Evolutionary conservation across 2,329 filamentous ascomycete genomes (phyloP), one percentile per base, ranked within the genome.

Genomic region (Fusarium begoniae): DNA sequence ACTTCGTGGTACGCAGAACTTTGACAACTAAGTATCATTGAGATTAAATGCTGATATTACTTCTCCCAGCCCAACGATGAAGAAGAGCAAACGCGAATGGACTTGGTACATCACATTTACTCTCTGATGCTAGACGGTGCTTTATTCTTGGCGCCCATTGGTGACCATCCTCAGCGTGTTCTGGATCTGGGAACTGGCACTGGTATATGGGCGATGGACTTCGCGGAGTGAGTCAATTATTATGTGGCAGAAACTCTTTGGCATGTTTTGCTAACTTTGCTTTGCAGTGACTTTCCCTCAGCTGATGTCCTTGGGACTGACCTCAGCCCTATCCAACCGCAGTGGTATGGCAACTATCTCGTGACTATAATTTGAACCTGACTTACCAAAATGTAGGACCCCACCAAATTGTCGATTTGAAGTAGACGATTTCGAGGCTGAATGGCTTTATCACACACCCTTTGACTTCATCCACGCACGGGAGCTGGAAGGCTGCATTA

Each of bases 221-320:
- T 44, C 0, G 41, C 41, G 7, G 41, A 44, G 41, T 44, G 9
- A 24, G 41, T 44, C 9, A 18, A 44, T 18, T 12, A 24, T 17
- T 18, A 10, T 9, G 0, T 44, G n/a, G 9, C 38, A 41, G 38
- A 41, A 14, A 22, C 0, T 41, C 12, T n/a, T 18, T 44, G 0
- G 41, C 9, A 11, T 24, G 41, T 5, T 44, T 44, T 24, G 15
- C n/a, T 44, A 3, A 44, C 14, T 12, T 18, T 24, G 15, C n/a
- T 24, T 5, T 44, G 11, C 9, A 44, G 41, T 7, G 41, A 44
- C n/a, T 44, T 44, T 44, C 41, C 41, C 6, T 44, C 41, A 0
- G 41, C 41, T 44, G 15, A 17, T 9, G 41, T 44, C 41, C 41
- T 44, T 1, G 41, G 41, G 14, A 44, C 41, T 6, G 41, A 44